Base-by-base conservation (phyloP, 2,329 filamentous ascomycete species). In the Penicillium sp. region DNA sequence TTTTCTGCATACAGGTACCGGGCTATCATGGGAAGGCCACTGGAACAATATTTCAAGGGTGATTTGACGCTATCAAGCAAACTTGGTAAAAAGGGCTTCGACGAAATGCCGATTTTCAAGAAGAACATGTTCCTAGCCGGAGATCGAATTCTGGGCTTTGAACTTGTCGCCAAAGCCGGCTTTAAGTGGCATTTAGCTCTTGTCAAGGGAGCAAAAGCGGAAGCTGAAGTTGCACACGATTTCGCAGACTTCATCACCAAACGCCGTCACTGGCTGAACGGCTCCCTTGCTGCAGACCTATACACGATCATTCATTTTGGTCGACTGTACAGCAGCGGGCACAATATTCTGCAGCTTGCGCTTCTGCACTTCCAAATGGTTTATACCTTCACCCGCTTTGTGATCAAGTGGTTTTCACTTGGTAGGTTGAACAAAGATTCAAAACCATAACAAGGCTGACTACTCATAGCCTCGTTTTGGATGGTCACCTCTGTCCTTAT, bases 41-140 rank as follows among this genome's bases (percentile, higher is more conserved):
- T 97, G 24, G 93, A 96, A 75, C 93, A 97, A 78, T 97, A 97
- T 77, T 97, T 97, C 85, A 93, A 96, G 74, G 93, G 93, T 82
- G 93, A 97, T 69, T 93, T 96, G 75, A 97, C 93, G 1, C 82
- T 96, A 21, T 95, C 93, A 55, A 93, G 92, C 77, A 86, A 92
- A 64, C 85, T 96, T 47, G 92, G 92, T 63, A 95, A 95, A 79
- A 97, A 97, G 83, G 93, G 93, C 84, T 96, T 97, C 65, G 93
- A 97, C 71, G 93, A 92, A 66, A 97, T 97, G 93, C 96, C 96
- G 76, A 96, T 97, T 73, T 97, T 97, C 88, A 97, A 96, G 81
- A 97, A 97, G 85, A 97, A 97, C 84, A 97, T 97, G 93, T 97
- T 96, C 82, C 92, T 97, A 85, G 93, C 93, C 73, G 93, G 97